Conservation (phyloP, 1,284 basidiomycete genomes). For the Puccinia polysora region DNA sequence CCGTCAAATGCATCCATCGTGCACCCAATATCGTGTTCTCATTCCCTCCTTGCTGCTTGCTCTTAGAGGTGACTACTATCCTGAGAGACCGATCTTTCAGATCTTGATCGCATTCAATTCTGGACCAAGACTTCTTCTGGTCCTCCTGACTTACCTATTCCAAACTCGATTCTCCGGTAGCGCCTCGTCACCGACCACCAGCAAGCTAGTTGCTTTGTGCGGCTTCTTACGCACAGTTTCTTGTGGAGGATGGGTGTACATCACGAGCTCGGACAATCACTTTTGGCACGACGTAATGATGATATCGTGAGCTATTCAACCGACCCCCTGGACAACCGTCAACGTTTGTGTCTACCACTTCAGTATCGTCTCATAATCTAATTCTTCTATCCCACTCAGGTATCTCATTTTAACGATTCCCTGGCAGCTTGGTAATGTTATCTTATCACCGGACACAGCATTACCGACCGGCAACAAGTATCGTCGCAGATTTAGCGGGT, state of each 20-base stretch:
- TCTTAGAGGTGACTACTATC: constrained; percentile 75
- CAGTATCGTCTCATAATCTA: neutral
- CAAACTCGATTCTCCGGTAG: constrained; percentile 46
- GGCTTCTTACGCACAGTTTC: constrained; percentile 73
- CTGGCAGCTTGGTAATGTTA: constrained; percentile 76
- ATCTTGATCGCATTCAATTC: constrained; percentile 71
- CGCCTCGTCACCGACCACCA: constrained; percentile 47
- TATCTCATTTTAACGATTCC: constrained; percentile 53
- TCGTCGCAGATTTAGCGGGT: constrained; percentile 60
- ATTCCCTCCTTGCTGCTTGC: constrained; percentile 58
- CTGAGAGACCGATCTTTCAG: constrained; percentile 81
- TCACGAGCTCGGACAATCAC: constrained; percentile 71
- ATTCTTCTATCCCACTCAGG: constrained; percentile 10
- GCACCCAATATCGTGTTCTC: neutral
- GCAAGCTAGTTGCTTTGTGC: constrained; percentile 61
- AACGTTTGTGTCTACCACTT: neutral
- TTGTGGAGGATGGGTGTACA: constrained; percentile 88
- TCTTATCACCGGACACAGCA: constrained; percentile 57
- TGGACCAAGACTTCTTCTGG: constrained; percentile 73
- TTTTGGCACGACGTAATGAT: constrained; percentile 82
- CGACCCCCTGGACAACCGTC: neutral
- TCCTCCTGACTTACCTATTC: constrained; percentile 62
- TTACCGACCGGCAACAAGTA: constrained; percentile 36
- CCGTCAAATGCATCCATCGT: neutral
- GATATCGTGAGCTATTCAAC: constrained; percentile 77